phyloP scores from a whole-genome alignment of 1,284 basidiomycete genomes.

The Rhodotorula mucilaginosa region DNA sequence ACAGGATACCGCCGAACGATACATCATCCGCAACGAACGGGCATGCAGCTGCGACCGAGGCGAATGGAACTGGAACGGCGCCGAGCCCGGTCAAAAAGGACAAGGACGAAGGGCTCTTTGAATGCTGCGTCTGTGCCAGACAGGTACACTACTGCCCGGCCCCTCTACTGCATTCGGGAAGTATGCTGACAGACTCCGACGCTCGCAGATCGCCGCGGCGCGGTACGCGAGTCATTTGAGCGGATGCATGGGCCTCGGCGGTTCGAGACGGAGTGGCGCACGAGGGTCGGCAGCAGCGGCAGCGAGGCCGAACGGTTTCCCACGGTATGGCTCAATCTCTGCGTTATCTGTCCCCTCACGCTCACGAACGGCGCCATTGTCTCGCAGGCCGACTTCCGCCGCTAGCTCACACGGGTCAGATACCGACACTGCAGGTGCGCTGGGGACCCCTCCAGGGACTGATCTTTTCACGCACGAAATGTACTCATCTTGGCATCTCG shows the following conservation, averaged over 20 bases:
- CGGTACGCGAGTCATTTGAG: conserved; percentile 34
- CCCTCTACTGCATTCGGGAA: background rate
- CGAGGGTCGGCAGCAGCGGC: background rate
- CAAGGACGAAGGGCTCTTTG: conserved; percentile 33
- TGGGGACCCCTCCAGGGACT: too few relatives aligned
- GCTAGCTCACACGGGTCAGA: conserved; percentile 20
- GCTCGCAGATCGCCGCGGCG: conserved; percentile 27
- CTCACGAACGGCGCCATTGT: background rate
- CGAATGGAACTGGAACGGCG: background rate
- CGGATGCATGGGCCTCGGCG: conserved; percentile 21
- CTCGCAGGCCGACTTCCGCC: conserved; percentile 6
- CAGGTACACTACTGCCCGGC: background rate
- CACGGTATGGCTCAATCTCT: background rate
- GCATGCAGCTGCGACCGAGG: background rate
- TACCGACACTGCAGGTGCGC: conserved; percentile 11
- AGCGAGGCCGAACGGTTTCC: background rate
- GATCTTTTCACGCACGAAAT: too few relatives aligned
- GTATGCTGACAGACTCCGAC: too few relatives aligned
- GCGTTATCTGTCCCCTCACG: background rate
- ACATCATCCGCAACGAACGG: background rate
- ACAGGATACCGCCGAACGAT: background rate
- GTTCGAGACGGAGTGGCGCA: conserved; percentile 8
- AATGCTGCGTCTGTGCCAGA: conserved; percentile 27
- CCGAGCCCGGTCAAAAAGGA: conserved; percentile 33
- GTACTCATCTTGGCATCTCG: background rate